phyloP scores from a whole-genome alignment of 176 grass and related monocot genomes.

The Musa beccarii region DNA sequence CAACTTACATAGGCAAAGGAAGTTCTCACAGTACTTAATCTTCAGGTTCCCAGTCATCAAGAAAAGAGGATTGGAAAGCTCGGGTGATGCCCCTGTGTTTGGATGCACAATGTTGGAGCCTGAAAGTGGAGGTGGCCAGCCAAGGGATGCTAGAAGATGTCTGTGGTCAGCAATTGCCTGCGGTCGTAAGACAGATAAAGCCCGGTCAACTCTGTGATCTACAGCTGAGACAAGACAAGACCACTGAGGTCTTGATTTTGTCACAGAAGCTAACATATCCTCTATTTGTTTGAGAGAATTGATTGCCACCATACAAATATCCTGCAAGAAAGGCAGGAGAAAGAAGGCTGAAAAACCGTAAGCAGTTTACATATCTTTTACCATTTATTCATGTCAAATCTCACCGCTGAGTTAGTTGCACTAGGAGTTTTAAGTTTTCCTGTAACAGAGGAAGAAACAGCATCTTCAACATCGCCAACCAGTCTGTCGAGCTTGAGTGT shows the following conservation, averaged over 20 bases:
- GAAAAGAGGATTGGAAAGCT: conserved; percentile 71
- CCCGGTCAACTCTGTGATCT: conserved; percentile 79
- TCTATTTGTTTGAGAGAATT: conserved; percentile 70
- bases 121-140: conserved; percentile 67
- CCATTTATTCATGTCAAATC: conserved; percentile 8
- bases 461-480: conserved; percentile 82
- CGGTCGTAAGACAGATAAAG: conserved; percentile 80
- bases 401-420: conserved; percentile 51
- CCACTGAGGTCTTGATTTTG: conserved; percentile 68
- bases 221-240: conserved; percentile 54
- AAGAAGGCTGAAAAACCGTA: not conserved
- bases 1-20: conserved; percentile 66
- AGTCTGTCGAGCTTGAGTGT: conserved; percentile 79
- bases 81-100: conserved; percentile 30
- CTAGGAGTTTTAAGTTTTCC: conserved; percentile 57
- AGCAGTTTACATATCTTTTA: not conserved
- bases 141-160: conserved; percentile 61
- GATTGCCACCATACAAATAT: conserved; percentile 40
- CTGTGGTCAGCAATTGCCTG: conserved; percentile 91
- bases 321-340: conserved; percentile 27
- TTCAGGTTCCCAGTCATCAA: conserved; percentile 64
- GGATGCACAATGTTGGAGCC: conserved; percentile 46
- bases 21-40: conserved; percentile 79
- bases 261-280: conserved; percentile 48
- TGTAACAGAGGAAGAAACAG: conserved; percentile 52